Conservation (phyloP, 345 rosid species). For the Geranium brycei region DNA sequence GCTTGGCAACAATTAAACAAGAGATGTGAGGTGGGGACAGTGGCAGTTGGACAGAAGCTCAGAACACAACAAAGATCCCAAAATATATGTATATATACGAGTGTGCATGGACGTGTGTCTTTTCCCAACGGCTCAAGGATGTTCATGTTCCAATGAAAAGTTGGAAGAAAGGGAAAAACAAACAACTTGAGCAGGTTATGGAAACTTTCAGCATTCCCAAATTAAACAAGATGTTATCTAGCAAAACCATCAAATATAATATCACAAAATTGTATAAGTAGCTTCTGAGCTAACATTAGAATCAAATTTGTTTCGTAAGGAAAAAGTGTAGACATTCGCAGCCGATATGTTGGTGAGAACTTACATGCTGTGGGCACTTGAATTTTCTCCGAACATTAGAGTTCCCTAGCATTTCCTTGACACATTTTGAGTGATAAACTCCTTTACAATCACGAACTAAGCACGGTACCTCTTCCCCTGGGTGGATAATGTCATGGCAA, state of each 20-base stretch:
- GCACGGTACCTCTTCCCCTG: slow-evolving; percentile 56
- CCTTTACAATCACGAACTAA: slow-evolving; percentile 53
- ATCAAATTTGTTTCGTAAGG: too few relatives aligned
- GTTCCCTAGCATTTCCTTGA: slow-evolving; percentile 27
- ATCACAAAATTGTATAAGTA: background rate
- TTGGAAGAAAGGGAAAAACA: background rate
- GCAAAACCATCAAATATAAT: background rate
- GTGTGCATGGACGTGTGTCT: background rate
- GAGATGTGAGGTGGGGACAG: background rate
- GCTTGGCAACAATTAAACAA: background rate
- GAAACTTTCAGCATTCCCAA: background rate
- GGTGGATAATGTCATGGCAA: slow-evolving; percentile 41
- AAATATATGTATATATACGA: background rate
- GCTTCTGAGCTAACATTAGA: too few relatives aligned
- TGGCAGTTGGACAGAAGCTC: background rate
- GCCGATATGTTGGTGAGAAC: background rate
- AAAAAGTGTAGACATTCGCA: too few relatives aligned
- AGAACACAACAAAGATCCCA: background rate
- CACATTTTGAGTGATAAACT: slow-evolving; percentile 51
- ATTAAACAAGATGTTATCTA: background rate
- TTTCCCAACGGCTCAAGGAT: background rate
- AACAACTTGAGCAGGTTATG: background rate
- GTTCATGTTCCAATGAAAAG: background rate
- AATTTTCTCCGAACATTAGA: slow-evolving; percentile 31
- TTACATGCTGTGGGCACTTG: slow-evolving; percentile 89